Base-by-base conservation (phyloP, 140 eudicot species). In the Stevia rebaudiana region DNA sequence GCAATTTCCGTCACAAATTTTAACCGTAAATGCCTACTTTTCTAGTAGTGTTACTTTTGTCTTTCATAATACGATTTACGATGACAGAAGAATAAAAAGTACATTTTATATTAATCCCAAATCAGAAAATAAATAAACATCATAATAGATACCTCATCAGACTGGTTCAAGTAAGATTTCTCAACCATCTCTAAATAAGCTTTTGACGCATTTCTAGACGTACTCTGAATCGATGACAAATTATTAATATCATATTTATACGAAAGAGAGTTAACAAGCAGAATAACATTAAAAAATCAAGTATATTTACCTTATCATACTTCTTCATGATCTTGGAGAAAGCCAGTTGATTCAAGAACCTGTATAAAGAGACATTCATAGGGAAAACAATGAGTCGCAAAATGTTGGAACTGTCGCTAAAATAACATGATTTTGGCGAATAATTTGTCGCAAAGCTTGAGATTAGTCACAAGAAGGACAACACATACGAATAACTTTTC, bases 261-360 rank as follows among this genome's bases (percentile, higher is more conserved):
- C 10, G 10, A 31, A 19, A 7, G 1, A 11, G 9, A 3, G 0
- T 8, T 30, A 30, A 18, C 48, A 24, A 28, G 13, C 24, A 6
- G 53, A 53, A 25, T 35, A 63, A 44, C 48, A 11, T 5, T 5
- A 11, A 2, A 17, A 11, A 33, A 22, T 10, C 35, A 22, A 72
- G 22, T 48, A 11, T 7, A 8, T 11, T 8, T 16, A 83, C 90
- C 86, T 80, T 80, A 64, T 84, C 86, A 3, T 84, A 80, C 53
- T 84, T 84, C 80, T 84, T 84, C 90, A 84, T 74, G 76, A 84
- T 80, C 79, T 80, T 84, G 40, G 83, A 78, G 71, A 77, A 72
- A 31, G 86, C 86, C 80, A 77, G 13, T 52, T 54, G 74, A 41
- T 84, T 84, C 70, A 84, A 63, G 63, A 78, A 84, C 13, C 86